These are phyloP conservation scores for Phalaenopsis equestris DNA, from an alignment of 106 monocot genomes.

Conservation along the genomic window DNA sequence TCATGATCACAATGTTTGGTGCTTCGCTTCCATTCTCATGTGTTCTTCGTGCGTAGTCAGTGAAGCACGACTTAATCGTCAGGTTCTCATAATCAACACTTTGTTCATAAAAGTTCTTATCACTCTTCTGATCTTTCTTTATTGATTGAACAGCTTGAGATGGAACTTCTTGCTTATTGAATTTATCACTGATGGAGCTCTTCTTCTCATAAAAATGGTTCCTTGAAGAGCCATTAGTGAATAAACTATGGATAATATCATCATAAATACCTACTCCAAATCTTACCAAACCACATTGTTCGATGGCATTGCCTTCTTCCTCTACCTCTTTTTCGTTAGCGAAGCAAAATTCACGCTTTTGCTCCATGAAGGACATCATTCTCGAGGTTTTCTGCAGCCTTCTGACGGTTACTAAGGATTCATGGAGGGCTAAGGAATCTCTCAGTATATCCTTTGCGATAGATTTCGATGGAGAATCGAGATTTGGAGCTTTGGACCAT, in stretches of 20 bases:
- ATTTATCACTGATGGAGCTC: constrained; percentile 29
- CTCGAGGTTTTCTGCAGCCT: constrained; percentile 37
- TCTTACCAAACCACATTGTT: not conserved
- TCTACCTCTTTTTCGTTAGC: not conserved
- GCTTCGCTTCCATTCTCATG: constrained; percentile 5
- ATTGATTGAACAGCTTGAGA: not conserved
- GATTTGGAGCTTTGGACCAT: constrained; percentile 21
- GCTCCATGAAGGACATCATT: not conserved
- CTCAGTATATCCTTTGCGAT: constrained; percentile 33
- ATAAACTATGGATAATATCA: not conserved
- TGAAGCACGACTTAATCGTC: not conserved
- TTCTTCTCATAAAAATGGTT: constrained; percentile 6
- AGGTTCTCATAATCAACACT: constrained; percentile 1
- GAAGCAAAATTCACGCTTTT: not conserved
- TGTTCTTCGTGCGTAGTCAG: not conserved
- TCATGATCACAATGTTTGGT: constrained; percentile 24
- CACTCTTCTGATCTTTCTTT: constrained; percentile 2
- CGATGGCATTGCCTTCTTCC: not conserved
- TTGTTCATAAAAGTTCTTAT: not conserved
- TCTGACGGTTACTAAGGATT: constrained; percentile 40
- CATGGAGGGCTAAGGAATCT: constrained; percentile 53
- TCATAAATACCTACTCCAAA: constrained; percentile 8
- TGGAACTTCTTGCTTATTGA: constrained; percentile 29
- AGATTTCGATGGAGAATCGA: constrained; percentile 19
- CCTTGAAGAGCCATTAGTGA: constrained; percentile 18